Percentiles rank a stretch among this genome's conserved stretches.
phyloP scores from a whole-genome alignment of 2,329 filamentous ascomycete species.

The Sclerotiophoma versabilis region DNA sequence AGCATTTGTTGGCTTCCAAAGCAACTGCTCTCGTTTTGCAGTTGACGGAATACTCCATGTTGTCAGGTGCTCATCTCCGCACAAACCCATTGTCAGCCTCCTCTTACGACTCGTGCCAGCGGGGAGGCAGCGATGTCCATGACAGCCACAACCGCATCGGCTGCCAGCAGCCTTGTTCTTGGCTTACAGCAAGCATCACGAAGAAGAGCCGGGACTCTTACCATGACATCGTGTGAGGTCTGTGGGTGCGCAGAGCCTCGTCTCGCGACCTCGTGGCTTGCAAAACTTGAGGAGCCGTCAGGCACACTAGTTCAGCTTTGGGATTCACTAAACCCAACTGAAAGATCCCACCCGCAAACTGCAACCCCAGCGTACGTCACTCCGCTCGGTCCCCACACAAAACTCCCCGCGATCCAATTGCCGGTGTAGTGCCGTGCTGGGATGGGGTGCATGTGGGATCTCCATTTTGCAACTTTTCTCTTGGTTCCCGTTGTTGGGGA shows the following conservation, averaged over 20 bases:
- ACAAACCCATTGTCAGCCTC: not conserved
- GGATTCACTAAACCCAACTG: conserved; percentile 3
- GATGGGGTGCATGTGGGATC: conserved; percentile 16
- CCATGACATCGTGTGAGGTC: conserved; percentile 10
- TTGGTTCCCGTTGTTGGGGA: not conserved
- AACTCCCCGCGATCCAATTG: conserved; percentile 14
- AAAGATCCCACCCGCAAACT: conserved; percentile 1
- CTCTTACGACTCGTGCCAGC: conserved; percentile 9
- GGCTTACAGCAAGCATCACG: conserved; percentile 1
- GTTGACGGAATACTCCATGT: not conserved
- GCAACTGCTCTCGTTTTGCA: not conserved
- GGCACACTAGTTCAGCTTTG: not conserved
- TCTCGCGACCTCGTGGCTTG: conserved; percentile 19
- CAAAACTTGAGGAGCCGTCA: conserved; percentile 8
- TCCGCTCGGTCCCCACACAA: conserved; percentile 11
- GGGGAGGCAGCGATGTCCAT: conserved; percentile 12
- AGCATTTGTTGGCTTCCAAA: not conserved
- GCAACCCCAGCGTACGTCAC: conserved; percentile 9
- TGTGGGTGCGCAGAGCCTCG: conserved; percentile 12
- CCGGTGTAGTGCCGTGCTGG: conserved; percentile 4
- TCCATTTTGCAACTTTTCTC: not conserved
- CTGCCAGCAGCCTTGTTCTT: not conserved
- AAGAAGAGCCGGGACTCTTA: conserved; percentile 5
- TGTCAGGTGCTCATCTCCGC: conserved; percentile 4
- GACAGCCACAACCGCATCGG: conserved; percentile 6